Base-by-base conservation (phyloP, 371 early-diverging fungal genomes). In the Mycotypha africana region DNA sequence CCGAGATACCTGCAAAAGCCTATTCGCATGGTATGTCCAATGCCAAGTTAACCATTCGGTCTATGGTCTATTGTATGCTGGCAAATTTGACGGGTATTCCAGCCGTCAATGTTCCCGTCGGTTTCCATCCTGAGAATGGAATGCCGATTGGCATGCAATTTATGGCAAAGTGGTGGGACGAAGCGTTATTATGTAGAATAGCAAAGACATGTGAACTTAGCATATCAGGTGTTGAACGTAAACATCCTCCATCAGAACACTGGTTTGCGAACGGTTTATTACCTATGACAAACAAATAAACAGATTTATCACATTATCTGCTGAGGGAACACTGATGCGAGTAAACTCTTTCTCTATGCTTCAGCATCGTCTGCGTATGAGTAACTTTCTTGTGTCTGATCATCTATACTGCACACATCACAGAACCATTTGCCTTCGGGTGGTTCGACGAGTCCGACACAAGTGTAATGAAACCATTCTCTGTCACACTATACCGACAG, bases 371-470 rank as follows among this genome's bases (percentile, higher is more conserved):
- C n/a, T n/a, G n/a, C n/a, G n/a, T n/a, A n/a, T n/a, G n/a, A n/a
- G n/a, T n/a, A n/a, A n/a, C n/a, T n/a, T n/a, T n/a, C n/a, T n/a
- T n/a, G n/a, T n/a, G n/a, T n/a, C n/a, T n/a, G n/a, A n/a, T 44
- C 39, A 10, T 40, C 40, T 19, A 22, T 34, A 19, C 20, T 45
- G 30, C 57, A 56, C 1, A 51, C 57, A 7, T 50, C 72, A 56
- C 93, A 95, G 43, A 79, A 88, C 96, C 96, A 93, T 53, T 85
- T 82, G n/a, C 89, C 92, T 51, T 84, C 84, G 22, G 90, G 90
- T 9, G 84, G 82, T 24, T 71, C 77, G 15, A 78, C 73, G 25
- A 93, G 74, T 7, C 86, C 91, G 6, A 92, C 90, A 62, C 96
- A 95, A 6, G 72, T 73, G 60, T 86, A 86, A 65, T 95, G 96